These are phyloP conservation scores for Lactarius indigo DNA, from an alignment of 768 basidiomycete genomes.

Conservation along the genomic window DNA sequence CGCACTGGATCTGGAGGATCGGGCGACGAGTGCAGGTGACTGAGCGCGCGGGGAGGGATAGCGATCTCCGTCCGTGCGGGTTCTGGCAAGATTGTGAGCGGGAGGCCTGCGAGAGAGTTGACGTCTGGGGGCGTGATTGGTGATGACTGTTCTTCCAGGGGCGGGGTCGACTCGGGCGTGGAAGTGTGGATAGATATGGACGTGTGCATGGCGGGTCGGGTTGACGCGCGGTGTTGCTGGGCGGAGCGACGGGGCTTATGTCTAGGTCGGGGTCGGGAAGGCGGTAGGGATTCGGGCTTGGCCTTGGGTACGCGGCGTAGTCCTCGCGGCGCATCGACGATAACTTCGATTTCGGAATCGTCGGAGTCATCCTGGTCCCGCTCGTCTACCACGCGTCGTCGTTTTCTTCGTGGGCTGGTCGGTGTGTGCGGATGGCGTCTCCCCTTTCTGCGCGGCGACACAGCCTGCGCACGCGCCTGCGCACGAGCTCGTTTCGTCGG, in stretches of 20 bases:
- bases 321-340: not conserved
- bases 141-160: not conserved
- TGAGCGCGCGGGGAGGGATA: slow-evolving; percentile 8
- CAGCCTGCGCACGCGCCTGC: no score
- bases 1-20: not conserved
- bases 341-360: not conserved
- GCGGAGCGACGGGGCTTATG: not conserved
- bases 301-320: not conserved
- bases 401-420: slow-evolving; percentile 1
- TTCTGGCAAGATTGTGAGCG: slow-evolving; percentile 5
- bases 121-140: not conserved
- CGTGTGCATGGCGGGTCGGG: not conserved
- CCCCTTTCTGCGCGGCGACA: not conserved
- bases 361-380: not conserved
- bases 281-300: not conserved
- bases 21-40: not conserved
- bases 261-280: not conserved
- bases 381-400: slow-evolving; percentile 4
- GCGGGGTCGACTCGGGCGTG: not conserved
- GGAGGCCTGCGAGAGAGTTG: slow-evolving; percentile 1
- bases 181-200: not conserved
- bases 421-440: not conserved
- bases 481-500: not conserved
- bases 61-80: not conserved
- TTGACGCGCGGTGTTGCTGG: not conserved